A percentile compares a stretch with the other conserved stretches of the same genome.
Evolutionary conservation across 2,329 filamentous ascomycete species (phyloP).

Genomic region (Aureobasidium sp.): DNA sequence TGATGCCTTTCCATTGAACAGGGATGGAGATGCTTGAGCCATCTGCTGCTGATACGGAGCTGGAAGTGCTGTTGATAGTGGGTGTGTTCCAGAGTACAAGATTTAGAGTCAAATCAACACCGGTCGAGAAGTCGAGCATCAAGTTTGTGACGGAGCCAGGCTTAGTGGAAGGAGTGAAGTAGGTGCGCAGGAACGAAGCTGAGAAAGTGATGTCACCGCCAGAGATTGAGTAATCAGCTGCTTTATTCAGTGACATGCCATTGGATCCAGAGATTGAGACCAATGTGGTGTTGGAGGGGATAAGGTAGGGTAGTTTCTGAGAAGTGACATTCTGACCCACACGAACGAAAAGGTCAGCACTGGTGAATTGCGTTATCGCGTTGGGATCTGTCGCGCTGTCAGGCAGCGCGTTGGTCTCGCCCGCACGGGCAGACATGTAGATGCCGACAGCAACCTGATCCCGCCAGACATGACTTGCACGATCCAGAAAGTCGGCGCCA

Average conservation of each 20-base stretch:
- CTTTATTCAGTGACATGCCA: conserved; percentile 42
- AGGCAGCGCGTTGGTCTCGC: conserved; percentile 42
- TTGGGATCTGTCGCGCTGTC: conserved; percentile 44
- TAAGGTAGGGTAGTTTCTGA: conserved; percentile 40
- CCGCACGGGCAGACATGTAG: conserved; percentile 37
- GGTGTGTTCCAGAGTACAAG: conserved; percentile 48
- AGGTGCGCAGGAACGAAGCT: conserved; percentile 37
- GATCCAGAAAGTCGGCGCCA: conserved; percentile 47
- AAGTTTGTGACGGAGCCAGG: conserved; percentile 44
- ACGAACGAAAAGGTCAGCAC: conserved; percentile 49
- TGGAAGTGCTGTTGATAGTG: conserved; percentile 24
- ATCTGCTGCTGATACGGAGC: conserved; percentile 28
- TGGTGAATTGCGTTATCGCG: conserved; percentile 40
- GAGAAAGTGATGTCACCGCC: conserved; percentile 41
- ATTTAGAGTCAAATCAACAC: conserved; percentile 40
- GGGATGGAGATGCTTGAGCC: conserved; percentile 41
- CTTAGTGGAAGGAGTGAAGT: conserved; percentile 34
- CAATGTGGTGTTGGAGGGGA: conserved; percentile 21
- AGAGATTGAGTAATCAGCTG: conserved; percentile 42
- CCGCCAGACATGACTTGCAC: conserved; percentile 41
- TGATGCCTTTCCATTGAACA: conserved; percentile 44
- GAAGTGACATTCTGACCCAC: conserved; percentile 36
- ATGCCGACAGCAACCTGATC: conserved; percentile 44
- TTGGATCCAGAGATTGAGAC: conserved; percentile 26
- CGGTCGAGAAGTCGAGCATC: conserved; percentile 46